A percentile compares a stretch with the other conserved stretches of the same genome.
These are phyloP conservation scores for Cladosporium colombiae DNA, from an alignment of 2,329 filamentous ascomycete species.

Conservation along the genomic window DNA sequence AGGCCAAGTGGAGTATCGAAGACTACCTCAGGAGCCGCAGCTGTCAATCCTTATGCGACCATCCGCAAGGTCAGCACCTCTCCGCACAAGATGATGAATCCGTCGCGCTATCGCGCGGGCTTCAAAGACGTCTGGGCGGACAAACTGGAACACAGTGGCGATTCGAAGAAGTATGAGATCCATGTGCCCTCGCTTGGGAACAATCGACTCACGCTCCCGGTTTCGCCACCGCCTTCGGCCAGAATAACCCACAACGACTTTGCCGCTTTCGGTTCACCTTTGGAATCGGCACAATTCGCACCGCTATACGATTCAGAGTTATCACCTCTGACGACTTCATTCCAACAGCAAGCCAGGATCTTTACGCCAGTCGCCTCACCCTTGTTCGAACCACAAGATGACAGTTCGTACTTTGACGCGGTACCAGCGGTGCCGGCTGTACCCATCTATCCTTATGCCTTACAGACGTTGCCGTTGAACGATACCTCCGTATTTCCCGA, in stretches of 20 bases:
- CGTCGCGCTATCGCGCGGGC: slow-evolving; percentile 48
- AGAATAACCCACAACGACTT: slow-evolving; percentile 42
- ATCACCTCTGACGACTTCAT: slow-evolving; percentile 34
- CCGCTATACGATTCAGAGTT: slow-evolving; percentile 33
- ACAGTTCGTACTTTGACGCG: slow-evolving; percentile 14
- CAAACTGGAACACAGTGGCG: slow-evolving; percentile 44
- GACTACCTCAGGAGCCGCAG: slow-evolving; percentile 27
- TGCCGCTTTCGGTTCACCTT: slow-evolving; percentile 35
- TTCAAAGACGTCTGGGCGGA: slow-evolving; percentile 55
- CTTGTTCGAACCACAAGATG: slow-evolving; percentile 21
- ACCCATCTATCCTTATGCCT: slow-evolving; percentile 25
- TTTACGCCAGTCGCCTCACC: slow-evolving; percentile 35
- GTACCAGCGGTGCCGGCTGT: slow-evolving; percentile 24
- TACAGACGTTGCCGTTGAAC: slow-evolving; percentile 31
- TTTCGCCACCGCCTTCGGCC: slow-evolving; percentile 50
- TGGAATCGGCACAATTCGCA: slow-evolving; percentile 14
- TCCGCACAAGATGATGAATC: slow-evolving; percentile 56
- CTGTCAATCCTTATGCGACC: slow-evolving; percentile 28
- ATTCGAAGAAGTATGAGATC: slow-evolving; percentile 51
- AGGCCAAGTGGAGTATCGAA: slow-evolving; percentile 36
- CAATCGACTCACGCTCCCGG: slow-evolving; percentile 32
- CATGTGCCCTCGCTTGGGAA: slow-evolving; percentile 45
- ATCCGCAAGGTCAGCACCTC: slow-evolving; percentile 35
- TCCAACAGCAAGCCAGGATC: slow-evolving; percentile 33
- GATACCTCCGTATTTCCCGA: slow-evolving; percentile 35